Conservation (phyloP, 306 rosid species). For the Pyrus pyrifolia region DNA sequence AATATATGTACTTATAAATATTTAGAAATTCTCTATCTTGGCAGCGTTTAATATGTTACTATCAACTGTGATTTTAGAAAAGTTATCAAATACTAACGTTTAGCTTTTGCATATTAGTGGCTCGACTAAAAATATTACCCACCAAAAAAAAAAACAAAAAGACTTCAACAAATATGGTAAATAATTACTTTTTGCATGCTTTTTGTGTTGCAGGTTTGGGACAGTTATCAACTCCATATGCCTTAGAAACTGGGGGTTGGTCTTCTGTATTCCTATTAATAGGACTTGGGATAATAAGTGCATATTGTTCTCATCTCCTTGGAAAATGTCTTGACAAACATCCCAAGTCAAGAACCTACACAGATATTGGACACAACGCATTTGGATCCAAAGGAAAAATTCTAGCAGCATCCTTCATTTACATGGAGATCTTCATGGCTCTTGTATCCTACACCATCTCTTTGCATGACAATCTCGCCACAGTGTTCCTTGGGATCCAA, state of each 20-base stretch:
- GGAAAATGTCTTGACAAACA: conserved; percentile 56
- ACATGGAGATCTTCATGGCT: conserved; percentile 64
- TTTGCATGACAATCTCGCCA: conserved; percentile 55
- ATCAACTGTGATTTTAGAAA: no score
- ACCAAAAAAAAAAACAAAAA: no score
- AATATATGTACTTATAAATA: no score
- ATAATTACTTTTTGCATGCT: not conserved
- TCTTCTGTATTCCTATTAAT: conserved; percentile 32
- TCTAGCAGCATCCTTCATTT: conserved; percentile 38
- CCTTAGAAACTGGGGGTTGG: conserved; percentile 64
- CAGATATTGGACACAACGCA: conserved; percentile 57
- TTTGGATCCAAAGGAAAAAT: conserved; percentile 58
- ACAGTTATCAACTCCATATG: conserved; percentile 71
- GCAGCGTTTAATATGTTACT: no score
- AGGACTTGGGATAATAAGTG: conserved; percentile 48
- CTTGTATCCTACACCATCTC: conserved; percentile 83
- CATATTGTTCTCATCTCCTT: conserved; percentile 44
- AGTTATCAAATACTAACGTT: no score
- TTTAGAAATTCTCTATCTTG: no score
- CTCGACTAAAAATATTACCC: no score
- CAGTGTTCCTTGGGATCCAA: conserved; percentile 30
- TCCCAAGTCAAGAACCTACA: conserved; percentile 43
- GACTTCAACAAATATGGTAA: not conserved
- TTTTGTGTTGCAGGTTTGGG: conserved; percentile 48
- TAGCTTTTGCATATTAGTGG: no score